These are phyloP conservation scores for Arthonia radiata DNA, from an alignment of 495 filamentous ascomycete species.

Conservation along the genomic window DNA sequence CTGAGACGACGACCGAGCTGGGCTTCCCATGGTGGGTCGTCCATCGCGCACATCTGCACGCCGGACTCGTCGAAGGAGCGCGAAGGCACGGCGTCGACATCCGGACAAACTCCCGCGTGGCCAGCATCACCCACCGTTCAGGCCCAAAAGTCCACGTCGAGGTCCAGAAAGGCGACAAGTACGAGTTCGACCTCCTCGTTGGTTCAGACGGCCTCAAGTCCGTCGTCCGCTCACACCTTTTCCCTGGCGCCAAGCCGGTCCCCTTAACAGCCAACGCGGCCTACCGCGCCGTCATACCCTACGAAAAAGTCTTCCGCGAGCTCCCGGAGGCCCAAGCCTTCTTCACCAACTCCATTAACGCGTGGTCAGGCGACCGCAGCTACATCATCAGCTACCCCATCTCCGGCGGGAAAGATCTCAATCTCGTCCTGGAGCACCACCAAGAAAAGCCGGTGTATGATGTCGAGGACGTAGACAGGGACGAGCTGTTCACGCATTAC, in stretches of 20 bases:
- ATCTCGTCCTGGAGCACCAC: slow-evolving; percentile 26
- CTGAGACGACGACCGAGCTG: slow-evolving; percentile 4
- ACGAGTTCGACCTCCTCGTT: slow-evolving; percentile 17
- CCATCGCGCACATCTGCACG: slow-evolving; percentile 16
- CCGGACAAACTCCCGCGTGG: slow-evolving; percentile 14
- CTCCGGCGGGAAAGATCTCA: slow-evolving; percentile 20
- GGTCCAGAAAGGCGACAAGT: slow-evolving; percentile 11
- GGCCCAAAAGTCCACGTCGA: slow-evolving; percentile 10
- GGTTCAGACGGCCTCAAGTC: slow-evolving; percentile 20
- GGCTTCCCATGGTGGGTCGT: slow-evolving; percentile 16
- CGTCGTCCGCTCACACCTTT: slow-evolving; percentile 12
- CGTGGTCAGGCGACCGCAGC: slow-evolving; percentile 17
- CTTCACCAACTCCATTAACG: slow-evolving; percentile 20
- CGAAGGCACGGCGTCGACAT: slow-evolving; percentile 11
- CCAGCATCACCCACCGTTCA: slow-evolving; percentile 7
- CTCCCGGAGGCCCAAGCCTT: too few species aligned
- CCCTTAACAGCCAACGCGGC: slow-evolving; percentile 18
- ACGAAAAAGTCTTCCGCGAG: slow-evolving; percentile 12
- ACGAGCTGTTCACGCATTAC: slow-evolving; percentile 12
- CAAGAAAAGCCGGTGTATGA: slow-evolving; percentile 7
- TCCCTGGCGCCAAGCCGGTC: slow-evolving; percentile 14
- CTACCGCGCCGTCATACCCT: slow-evolving; percentile 17
- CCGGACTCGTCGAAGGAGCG: slow-evolving; percentile 15
- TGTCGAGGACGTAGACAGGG: slow-evolving; percentile 12
- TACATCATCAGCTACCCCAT: slow-evolving; percentile 29